A percentile compares a stretch with the other conserved stretches of the same genome.
Conservation (phyloP, 2,329 filamentous ascomycete species). For the Aschersonia sp. region DNA sequence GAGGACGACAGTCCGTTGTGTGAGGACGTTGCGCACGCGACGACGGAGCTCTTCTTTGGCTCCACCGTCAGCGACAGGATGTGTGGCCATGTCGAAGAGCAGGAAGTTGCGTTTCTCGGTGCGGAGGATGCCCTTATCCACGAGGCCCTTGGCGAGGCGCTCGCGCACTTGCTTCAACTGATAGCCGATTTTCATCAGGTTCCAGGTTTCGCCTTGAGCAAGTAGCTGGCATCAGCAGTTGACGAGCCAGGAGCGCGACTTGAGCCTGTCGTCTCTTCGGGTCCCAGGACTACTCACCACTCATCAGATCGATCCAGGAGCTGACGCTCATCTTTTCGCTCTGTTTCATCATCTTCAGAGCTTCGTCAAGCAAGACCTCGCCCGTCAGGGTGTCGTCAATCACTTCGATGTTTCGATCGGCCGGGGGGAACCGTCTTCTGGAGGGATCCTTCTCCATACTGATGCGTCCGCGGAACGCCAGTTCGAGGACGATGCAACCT, state of each 20-base stretch:
- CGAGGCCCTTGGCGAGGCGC: conserved; percentile 88
- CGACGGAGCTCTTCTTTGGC: conserved; percentile 95
- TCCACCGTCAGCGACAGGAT: conserved; percentile 88
- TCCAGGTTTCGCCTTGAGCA: conserved; percentile 85
- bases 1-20: conserved; percentile 84
- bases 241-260: too few species aligned
- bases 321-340: conserved; percentile 99
- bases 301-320: conserved; percentile 98
- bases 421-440: conserved; percentile 78
- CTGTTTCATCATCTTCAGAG: conserved; percentile 99
- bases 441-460: conserved; percentile 97
- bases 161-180: conserved; percentile 98
- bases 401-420: conserved; percentile 91
- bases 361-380: conserved; percentile 92
- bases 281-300: conserved; percentile 45
- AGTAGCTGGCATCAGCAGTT: background rate
- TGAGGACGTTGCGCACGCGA: conserved; percentile 83
- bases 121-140: conserved; percentile 95
- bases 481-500: conserved; percentile 94
- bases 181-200: conserved; percentile 99
- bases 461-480: conserved; percentile 89
- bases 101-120: conserved; percentile 99
- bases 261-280: background rate
- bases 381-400: conserved; percentile 93
- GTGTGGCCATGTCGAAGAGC: conserved; percentile 98